Base-by-base conservation (phyloP, 1,284 basidiomycete species). In the Cryptococcus floricola region DNA sequence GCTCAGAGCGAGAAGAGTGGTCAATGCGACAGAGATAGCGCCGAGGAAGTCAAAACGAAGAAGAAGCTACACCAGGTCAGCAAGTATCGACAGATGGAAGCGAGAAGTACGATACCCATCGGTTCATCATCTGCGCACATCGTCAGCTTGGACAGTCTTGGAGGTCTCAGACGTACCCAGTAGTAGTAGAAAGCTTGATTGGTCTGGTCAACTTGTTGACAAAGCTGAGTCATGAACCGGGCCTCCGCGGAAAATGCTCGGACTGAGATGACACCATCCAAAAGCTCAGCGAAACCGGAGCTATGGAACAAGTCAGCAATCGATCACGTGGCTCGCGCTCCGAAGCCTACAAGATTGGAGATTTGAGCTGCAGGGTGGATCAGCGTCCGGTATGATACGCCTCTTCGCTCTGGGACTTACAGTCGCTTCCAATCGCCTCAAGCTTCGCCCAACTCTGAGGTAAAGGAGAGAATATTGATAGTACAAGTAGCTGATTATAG, bases 231-330 rank as follows among this genome's bases (percentile, higher is more conserved):
- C 64, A 92, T 80, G 79, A 95, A 93, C n/a, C 83, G 80, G 41
- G 79, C 78, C 66, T 94, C 91, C 2, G 85, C 88, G 9, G 87
- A 87, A 76, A 93, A 96, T 0, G 91, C 93, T 48, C 92, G 84
- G 39, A 95, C 89, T n/a, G 88, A 87, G 45, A 89, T 78, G 49
- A 91, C 86, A 19, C 89, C 89, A 51, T 80, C 82, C 39, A 92
- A 79, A 13, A 91, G 78, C 69, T 93, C 89, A 59, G 82, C 83
- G 67, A 92, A 91, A 52, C 87, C 87, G 2, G 86, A 74, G 61
- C 69, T 71, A 27, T 23, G 44, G 6, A 12, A 3, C 5, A 27
- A 5, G 51, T 16, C 46, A 53, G 18, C 23, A 18, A 34, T 23
- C 51, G 27, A 25, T 14, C 13, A 8, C 23, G 18, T 23, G n/a